Evolutionary conservation across 2,329 filamentous ascomycete genomes (phyloP).

Genomic region (Calonectria pauciramosa): DNA sequence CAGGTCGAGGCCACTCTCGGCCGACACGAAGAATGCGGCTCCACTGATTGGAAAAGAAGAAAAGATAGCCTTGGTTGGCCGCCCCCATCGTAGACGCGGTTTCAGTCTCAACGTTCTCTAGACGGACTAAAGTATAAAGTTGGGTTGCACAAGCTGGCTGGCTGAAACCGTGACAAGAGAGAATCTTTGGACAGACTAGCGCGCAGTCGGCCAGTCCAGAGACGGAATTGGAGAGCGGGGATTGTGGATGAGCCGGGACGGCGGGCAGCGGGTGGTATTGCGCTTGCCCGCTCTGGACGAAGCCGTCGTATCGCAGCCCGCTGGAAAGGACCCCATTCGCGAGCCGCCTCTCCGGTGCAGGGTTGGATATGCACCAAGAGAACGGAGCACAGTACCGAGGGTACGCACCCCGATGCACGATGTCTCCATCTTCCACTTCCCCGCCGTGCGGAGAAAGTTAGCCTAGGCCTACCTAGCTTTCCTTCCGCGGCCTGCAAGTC

Average conservation of each 20-base stretch:
- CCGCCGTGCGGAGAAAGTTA: conserved; percentile 44
- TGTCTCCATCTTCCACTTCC: conserved; percentile 42
- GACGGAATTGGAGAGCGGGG: conserved; percentile 35
- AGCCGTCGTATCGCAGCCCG: conserved; percentile 33
- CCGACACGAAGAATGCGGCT: conserved; percentile 23
- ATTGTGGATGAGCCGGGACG: conserved; percentile 32
- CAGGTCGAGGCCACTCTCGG: conserved; percentile 36
- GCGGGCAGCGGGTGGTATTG: conserved; percentile 30
- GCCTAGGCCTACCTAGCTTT: conserved; percentile 38
- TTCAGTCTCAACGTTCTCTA: conserved; percentile 24
- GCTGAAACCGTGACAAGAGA: conserved; percentile 8
- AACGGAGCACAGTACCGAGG: conserved; percentile 33
- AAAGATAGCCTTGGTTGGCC: conserved; percentile 13
- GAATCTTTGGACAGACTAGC: conserved; percentile 24
- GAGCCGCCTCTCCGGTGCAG: conserved; percentile 40
- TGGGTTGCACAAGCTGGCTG: conserved; percentile 8
- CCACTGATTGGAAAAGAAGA: conserved; percentile 18
- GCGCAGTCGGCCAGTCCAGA: conserved; percentile 24
- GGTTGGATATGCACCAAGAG: conserved; percentile 33
- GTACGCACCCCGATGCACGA: conserved; percentile 43
- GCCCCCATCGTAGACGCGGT: conserved; percentile 23
- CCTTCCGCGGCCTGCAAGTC: conserved; percentile 25
- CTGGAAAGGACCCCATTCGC: conserved; percentile 47
- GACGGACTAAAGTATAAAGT: conserved; percentile 15
- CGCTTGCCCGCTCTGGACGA: conserved; percentile 44